A percentile compares a stretch with the other conserved stretches of the same genome.
Evolutionary conservation across 805 yeast genomes (phyloP).

Genomic region (Monosporozyma aerobia): DNA sequence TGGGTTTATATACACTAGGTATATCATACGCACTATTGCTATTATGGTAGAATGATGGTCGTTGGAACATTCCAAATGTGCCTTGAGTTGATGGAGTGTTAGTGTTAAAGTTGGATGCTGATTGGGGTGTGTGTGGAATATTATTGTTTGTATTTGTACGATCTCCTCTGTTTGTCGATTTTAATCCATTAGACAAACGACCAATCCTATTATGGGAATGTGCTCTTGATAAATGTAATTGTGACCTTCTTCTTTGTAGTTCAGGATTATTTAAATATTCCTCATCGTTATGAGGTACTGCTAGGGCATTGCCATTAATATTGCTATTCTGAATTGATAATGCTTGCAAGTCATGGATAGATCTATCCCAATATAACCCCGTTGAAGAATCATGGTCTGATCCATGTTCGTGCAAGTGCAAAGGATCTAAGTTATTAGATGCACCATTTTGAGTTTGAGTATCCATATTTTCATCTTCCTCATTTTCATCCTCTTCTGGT

Average conservation of each 20-base stretch:
- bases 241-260: constrained; percentile 28
- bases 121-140: neutral
- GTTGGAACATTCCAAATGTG: neutral
- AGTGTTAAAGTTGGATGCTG: neutral
- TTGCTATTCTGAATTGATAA: constrained; percentile 2
- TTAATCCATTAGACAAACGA: neutral
- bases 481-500: constrained; percentile 16
- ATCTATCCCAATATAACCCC: constrained; percentile 30
- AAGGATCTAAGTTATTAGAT: neutral
- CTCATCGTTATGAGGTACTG: constrained; percentile 21
- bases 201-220: neutral
- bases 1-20: neutral
- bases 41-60: neutral
- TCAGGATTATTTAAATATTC: constrained; percentile 25
- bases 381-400: neutral
- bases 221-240: constrained; percentile 18
- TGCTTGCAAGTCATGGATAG: constrained; percentile 17
- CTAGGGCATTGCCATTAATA: neutral
- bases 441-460: neutral
- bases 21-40: neutral
- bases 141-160: neutral
- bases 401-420: neutral
- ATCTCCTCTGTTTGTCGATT: neutral
- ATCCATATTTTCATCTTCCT: constrained; percentile 1
- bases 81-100: neutral